Evolutionary conservation across 2,329 filamentous ascomycete species (phyloP), one percentile per base, ranked within the genome.

Genomic region (Fusarium armeniacum): DNA sequence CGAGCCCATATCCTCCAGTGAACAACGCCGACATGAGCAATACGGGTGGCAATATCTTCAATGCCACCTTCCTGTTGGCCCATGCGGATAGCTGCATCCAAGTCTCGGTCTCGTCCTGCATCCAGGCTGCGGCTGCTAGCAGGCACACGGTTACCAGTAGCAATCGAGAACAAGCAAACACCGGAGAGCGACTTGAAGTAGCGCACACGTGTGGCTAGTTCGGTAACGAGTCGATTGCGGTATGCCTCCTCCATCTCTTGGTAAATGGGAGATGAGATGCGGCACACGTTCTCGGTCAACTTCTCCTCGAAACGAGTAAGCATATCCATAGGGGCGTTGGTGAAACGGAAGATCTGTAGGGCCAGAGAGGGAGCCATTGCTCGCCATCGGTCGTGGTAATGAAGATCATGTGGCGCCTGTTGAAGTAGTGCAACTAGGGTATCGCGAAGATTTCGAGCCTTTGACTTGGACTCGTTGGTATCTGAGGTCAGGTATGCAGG

Each of bases 1-100:
- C 88, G 87, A 2, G 88, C 87, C 93, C 94, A 98, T 5, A 97
- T 91, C 50, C 93, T 87, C 94, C 94, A 98, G 79, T 98, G 94
- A 26, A 98, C 82, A 8, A 96, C 85, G 16, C 92, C 89, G 45
- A 98, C 88, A 76, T 98, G 95, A 8, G 93, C 91, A 52, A 97
- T 85, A 46, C 93, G 89, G 45, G 90, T 91, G 1, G 93, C 89
- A 78, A 97, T 88, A 62, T 93, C 90, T 44, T 86, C 84, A 38
- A 92, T 75, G 35, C 85, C 83, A 44, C 81, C 83, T 50, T 88
- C 86, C 51, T 87, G 85, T 44, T 85, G 82, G 11, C 79, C 78
- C 57, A 84, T 83, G 12, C 81, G 81, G 62, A 73, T 73, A 6
- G 74, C 72, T 22, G 73, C 75, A 59, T 82, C 79, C 50, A 77